Evolutionary conservation across 2,329 filamentous ascomycete species (phyloP), one percentile per base, ranked within the genome.

Genomic region (Keithomyces neogunnii): DNA sequence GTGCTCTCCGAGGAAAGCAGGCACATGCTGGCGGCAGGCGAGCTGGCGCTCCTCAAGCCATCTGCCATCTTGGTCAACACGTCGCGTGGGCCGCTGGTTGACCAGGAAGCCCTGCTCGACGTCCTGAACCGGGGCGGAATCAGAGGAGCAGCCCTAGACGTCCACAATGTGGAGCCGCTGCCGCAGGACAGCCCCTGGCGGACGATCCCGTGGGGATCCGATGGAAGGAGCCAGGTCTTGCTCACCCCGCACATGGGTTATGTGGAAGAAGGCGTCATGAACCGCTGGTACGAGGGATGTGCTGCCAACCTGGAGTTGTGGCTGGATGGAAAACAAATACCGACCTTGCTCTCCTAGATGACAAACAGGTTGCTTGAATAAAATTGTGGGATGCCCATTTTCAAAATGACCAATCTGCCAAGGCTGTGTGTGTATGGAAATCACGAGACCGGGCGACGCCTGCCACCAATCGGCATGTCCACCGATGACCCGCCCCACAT

Each of bases 231-330:
- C 47, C 72, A 77, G 52, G 76, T 88, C 2, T 58, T 89, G 13
- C 62, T 87, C 55, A 85, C 82, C 47, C 86, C 86, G 43, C 86
- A 90, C 64, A 87, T 86, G 77, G 86, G 85, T 0, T 89, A 88
- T 63, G 83, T 84, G 0, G 82, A 86, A 55, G 78, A 80, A 53
- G 81, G 77, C n/a, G 76, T 78, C 36, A 71, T 88, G 61, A 72
- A 76, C 47, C 69, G 70, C 5, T 88, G 84, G 84, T 88, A 88
- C 65, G 75, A 78, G 53, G 81, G 86, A 66, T 80, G 81, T 51
- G 82, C 76, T 1, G 77, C 80, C 60, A 86, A 85, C 60, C 57
- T 88, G 30, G 71, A 77, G 63, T 69, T 73, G 44, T 85, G 81
- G 73, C 31, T 60, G 10, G 52, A 49, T 2, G 57, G 56, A 1